Evolutionary conservation across 345 rosid genomes (phyloP).

Genomic region (Gossypium raimondii): DNA sequence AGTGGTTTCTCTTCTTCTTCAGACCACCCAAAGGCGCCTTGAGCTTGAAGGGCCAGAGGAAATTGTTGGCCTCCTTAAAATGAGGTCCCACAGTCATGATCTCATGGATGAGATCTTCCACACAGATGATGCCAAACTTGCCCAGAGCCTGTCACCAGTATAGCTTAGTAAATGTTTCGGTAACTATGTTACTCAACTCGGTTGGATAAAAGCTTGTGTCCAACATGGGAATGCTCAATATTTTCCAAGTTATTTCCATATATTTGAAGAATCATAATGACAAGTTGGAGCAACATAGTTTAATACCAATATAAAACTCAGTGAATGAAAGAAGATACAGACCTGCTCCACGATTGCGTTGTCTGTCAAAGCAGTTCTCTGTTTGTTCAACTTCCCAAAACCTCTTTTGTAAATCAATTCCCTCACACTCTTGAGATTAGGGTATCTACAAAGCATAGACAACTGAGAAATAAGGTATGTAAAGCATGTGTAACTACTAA

Average conservation of each 20-base stretch:
- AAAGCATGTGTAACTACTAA: not conserved
- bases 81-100: conserved; percentile 88
- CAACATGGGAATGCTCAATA: too few species aligned
- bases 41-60: conserved; percentile 93
- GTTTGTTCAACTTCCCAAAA: conserved; percentile 76
- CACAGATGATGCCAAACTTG: conserved; percentile 66
- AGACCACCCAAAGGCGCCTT: conserved; percentile 86
- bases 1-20: conserved; percentile 92
- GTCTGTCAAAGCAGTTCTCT: conserved; percentile 72
- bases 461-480: not conserved
- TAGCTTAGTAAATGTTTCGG: not conserved
- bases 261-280: not conserved
- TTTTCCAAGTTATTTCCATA: not conserved
- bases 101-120: conserved; percentile 84
- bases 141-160: conserved; percentile 52
- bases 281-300: not conserved
- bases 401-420: conserved; percentile 92
- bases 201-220: not conserved
- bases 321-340: not conserved
- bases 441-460: conserved; percentile 46
- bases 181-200: not conserved
- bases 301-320: too few species aligned
- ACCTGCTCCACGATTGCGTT: conserved; percentile 82
- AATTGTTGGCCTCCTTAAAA: conserved; percentile 88
- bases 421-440: conserved; percentile 83